Conservation (phyloP, 2,329 filamentous ascomycete genomes). For the Colletotrichum shisoi region DNA sequence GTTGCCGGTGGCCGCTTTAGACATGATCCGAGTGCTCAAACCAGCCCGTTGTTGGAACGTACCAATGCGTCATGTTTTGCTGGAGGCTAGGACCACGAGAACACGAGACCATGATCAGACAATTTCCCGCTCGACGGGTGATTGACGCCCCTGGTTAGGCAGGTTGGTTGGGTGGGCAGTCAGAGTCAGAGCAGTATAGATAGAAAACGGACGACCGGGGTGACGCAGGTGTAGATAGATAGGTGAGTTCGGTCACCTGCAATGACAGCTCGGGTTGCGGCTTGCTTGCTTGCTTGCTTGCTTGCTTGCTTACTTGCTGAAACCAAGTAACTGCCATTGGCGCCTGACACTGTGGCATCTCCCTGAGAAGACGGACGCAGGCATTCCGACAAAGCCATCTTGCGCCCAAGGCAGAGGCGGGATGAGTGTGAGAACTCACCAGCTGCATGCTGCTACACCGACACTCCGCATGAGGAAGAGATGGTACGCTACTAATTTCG, state of each 20-base stretch:
- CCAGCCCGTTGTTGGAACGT: not conserved
- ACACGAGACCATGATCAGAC: not conserved
- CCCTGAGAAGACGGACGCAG: not conserved
- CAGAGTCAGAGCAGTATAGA: not conserved
- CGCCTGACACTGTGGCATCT: not conserved
- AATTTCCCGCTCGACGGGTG: not conserved
- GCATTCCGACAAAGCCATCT: not conserved
- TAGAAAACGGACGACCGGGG: conserved; percentile 7
- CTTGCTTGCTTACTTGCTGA: not conserved
- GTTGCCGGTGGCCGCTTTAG: conserved; percentile 34
- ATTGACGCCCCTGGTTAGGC: conserved; percentile 4
- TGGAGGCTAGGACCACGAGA: not conserved
- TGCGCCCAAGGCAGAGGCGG: not conserved
- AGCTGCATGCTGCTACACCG: conserved; percentile 18
- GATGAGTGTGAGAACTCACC: not conserved
- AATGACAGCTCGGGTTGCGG: not conserved
- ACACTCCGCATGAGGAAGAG: conserved; percentile 28
- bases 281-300: not conserved
- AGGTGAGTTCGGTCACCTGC: not conserved
- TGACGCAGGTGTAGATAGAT: not conserved
- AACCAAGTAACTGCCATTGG: not conserved
- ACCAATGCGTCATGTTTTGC: not conserved
- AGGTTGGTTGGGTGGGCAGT: no score
- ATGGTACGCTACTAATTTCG: not conserved
- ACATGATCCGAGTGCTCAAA: conserved; percentile 17